Conservation (phyloP, 768 basidiomycete species). For the Termitomyces eurrhizus region DNA sequence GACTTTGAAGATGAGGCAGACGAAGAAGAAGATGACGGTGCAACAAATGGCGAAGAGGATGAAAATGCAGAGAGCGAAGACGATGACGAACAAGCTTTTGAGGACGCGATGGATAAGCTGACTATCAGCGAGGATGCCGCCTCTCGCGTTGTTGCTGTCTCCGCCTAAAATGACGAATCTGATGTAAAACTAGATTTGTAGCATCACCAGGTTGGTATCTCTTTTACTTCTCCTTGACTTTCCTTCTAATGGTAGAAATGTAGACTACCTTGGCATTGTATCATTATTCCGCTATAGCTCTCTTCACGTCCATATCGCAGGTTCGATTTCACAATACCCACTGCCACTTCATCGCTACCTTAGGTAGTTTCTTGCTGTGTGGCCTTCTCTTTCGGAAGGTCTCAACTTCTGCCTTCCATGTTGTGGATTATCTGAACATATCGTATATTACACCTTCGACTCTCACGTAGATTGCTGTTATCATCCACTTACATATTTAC, state of each 20-base stretch:
- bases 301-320: background rate
- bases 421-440: too few species aligned
- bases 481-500: background rate
- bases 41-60: slow-evolving; percentile 37
- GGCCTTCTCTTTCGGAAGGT: too few species aligned
- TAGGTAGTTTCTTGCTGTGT: background rate
- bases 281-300: background rate
- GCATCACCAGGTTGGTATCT: slow-evolving; percentile 11
- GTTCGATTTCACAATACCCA: background rate
- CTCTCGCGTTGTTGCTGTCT: slow-evolving; percentile 20
- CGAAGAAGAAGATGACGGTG: slow-evolving; percentile 44
- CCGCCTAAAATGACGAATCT: slow-evolving; percentile 18
- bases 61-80: slow-evolving; percentile 37
- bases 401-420: background rate
- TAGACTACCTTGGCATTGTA: slow-evolving; percentile 2
- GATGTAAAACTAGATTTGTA: slow-evolving; percentile 10
- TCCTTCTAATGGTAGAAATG: background rate
- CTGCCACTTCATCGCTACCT: background rate
- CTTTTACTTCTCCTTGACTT: background rate
- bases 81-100: slow-evolving; percentile 45
- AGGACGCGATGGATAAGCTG: slow-evolving; percentile 67
- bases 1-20: slow-evolving; percentile 81
- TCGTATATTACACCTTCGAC: background rate
- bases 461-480: background rate
- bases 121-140: slow-evolving; percentile 32